These are phyloP conservation scores for Endotrypanum monterogeii DNA, from an alignment of 208 protist species.

Conservation along the genomic window DNA sequence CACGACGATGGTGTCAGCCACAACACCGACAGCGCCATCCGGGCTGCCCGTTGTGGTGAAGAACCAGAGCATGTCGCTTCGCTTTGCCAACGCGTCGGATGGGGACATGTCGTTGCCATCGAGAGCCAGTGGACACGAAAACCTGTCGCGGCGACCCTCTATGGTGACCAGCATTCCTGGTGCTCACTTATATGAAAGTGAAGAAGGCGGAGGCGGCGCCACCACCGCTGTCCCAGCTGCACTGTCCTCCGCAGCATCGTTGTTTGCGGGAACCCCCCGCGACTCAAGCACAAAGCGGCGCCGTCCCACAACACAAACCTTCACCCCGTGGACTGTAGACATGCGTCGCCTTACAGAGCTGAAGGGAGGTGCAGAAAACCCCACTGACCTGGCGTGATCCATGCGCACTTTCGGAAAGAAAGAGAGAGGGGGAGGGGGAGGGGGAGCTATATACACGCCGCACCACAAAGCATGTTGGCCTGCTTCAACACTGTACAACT, in stretches of 20 bases:
- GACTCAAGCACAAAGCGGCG: slow-evolving; percentile 29
- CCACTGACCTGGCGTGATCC: neutral
- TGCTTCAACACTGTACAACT: too few relatives aligned
- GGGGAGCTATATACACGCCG: neutral
- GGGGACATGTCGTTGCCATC: neutral
- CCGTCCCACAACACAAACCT: slow-evolving; percentile 24
- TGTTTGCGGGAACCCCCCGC: slow-evolving; percentile 16
- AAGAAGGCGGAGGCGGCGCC: slow-evolving; percentile 6
- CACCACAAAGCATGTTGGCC: too few relatives aligned
- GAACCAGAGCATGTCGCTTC: neutral
- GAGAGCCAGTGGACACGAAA: neutral
- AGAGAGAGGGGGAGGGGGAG: neutral
- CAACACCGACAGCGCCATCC: neutral
- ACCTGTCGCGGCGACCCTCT: neutral
- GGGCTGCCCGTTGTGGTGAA: neutral
- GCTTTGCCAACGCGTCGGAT: neutral
- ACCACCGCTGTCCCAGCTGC: neutral
- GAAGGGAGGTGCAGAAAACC: slow-evolving; percentile 2
- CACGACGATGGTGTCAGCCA: neutral
- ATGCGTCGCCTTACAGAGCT: slow-evolving; percentile 24
- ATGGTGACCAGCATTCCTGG: neutral
- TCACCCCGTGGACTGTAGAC: slow-evolving; percentile 32
- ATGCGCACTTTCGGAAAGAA: neutral
- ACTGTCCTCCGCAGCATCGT: slow-evolving; percentile 4
- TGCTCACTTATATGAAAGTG: neutral